A percentile compares a stretch with the other conserved stretches of the same genome.
phyloP scores from a whole-genome alignment of 805 yeast species.

The Cyberlindnera mycetangii region DNA sequence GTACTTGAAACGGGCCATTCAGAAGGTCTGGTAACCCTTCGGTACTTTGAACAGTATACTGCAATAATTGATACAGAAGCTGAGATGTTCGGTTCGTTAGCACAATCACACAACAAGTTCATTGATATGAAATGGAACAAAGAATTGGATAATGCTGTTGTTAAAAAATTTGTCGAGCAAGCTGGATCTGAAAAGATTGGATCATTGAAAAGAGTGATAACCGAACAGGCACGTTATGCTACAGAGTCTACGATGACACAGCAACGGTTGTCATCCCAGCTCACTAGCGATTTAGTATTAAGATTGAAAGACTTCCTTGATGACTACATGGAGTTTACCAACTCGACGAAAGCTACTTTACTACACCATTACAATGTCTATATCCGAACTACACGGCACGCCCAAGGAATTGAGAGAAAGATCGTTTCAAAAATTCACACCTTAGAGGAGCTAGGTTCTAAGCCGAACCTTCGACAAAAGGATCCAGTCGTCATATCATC shows the following conservation, averaged over 20 bases:
- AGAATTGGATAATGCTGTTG: background rate
- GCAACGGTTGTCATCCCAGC: constrained; percentile 7
- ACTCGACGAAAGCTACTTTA: constrained; percentile 10
- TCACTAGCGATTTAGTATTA: constrained; percentile 18
- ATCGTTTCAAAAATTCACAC: constrained; percentile 13
- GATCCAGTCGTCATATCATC: background rate
- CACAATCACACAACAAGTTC: constrained; percentile 9
- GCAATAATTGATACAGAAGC: constrained; percentile 19
- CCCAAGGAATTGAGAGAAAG: constrained; percentile 13
- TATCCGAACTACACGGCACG: constrained; percentile 9
- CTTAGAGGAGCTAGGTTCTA: constrained; percentile 17
- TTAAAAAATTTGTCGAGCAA: background rate
- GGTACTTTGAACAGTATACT: constrained; percentile 21
- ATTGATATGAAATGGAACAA: constrained; percentile 3
- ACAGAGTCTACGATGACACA: constrained; percentile 7
- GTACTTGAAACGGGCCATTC: constrained; percentile 22
- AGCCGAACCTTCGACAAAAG: background rate
- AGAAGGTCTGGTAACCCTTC: constrained; percentile 16
- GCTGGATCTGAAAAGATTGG: constrained; percentile 6
- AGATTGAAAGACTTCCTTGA: constrained; percentile 24
- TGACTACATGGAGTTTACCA: constrained; percentile 19
- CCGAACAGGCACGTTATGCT: constrained; percentile 6
- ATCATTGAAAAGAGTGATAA: constrained; percentile 7
- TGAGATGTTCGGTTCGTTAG: constrained; percentile 11
- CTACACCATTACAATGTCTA: constrained; percentile 14